Evolutionary conservation across 805 yeast species (phyloP), one percentile per base, ranked within the genome.

Genomic region (Metschnikowia kunwiensis): DNA sequence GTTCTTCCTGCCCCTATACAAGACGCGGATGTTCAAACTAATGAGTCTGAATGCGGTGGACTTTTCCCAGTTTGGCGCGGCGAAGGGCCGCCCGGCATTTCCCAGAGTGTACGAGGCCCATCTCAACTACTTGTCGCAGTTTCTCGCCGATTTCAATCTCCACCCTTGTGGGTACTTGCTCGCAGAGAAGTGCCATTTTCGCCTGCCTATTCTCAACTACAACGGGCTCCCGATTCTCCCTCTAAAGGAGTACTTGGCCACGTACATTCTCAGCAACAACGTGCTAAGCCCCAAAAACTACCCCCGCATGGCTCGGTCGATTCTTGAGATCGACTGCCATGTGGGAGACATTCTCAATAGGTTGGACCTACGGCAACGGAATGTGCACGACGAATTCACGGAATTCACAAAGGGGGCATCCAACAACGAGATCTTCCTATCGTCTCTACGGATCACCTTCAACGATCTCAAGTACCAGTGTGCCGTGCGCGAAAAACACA

Each of bases 161-260:
- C 86, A 72, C 53, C 94, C 96, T 1, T 86, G 96, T 57, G 79
- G 81, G 5, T 86, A 95, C 91, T 42, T 89, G 15, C 61, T 70
- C 12, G 38, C 81, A 1, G 49, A 55, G 2, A 46, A 61, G 4
- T 60, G 74, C 16, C 72, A 61, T 43, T 82, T 83, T 55, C 56
- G 96, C 35, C 52, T 62, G 3, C 93, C 94, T 0, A 48, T 79
- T 2, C 31, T 62, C 5, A 40, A 62, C 17, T 23, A 30, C n/a
- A 23, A 31, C 12, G 29, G 30, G 10, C 25, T 31, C 7, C 38
- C 34, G 9, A 24, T 43, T 2, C 31, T 31, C 3, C 34, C 33
- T 2, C 42, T 58, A 10, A 42, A 45, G 34, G 42, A 32, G 10
- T 46, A 42, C 35, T 46, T 59, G 42, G 43, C 44, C 7, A 42